phyloP scores from a whole-genome alignment of 371 early-diverging fungal species.

The Lichtheimia ornata region DNA sequence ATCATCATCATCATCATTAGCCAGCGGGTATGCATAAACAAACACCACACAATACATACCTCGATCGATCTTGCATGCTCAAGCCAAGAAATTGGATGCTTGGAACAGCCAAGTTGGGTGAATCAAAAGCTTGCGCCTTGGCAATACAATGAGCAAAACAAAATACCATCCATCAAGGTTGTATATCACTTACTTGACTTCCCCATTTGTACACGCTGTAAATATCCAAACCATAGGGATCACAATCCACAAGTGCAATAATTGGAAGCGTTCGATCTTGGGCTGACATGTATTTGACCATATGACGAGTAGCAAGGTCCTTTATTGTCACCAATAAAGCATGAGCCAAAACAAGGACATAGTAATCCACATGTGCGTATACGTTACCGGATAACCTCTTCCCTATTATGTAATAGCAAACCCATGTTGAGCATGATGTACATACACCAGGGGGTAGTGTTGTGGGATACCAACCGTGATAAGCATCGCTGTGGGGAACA shows the following conservation, averaged over 20 bases:
- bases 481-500: constrained; percentile 30
- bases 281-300: constrained; percentile 32
- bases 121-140: constrained; percentile 40
- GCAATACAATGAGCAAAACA: neutral
- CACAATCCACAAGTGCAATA: constrained; percentile 42
- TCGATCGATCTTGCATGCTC: constrained; percentile 26
- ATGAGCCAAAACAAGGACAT: neutral
- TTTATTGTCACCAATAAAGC: neutral
- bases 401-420: constrained; percentile 22
- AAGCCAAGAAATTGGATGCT: constrained; percentile 36
- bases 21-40: neutral
- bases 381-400: constrained; percentile 39
- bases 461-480: constrained; percentile 33
- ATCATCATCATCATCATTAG: neutral
- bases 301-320: constrained; percentile 46
- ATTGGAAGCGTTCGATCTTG: constrained; percentile 25
- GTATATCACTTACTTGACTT: constrained; percentile 22
- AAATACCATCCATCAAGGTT: no score
- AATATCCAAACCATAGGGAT: constrained; percentile 53
- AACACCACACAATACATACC: constrained; percentile 7
- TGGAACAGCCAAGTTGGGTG: constrained; percentile 37
- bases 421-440: no score
- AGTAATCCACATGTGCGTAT: neutral
- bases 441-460: neutral
- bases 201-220: constrained; percentile 55